phyloP scores from a whole-genome alignment of 2,329 filamentous ascomycete species.

The Pyrenophora seminiperda region DNA sequence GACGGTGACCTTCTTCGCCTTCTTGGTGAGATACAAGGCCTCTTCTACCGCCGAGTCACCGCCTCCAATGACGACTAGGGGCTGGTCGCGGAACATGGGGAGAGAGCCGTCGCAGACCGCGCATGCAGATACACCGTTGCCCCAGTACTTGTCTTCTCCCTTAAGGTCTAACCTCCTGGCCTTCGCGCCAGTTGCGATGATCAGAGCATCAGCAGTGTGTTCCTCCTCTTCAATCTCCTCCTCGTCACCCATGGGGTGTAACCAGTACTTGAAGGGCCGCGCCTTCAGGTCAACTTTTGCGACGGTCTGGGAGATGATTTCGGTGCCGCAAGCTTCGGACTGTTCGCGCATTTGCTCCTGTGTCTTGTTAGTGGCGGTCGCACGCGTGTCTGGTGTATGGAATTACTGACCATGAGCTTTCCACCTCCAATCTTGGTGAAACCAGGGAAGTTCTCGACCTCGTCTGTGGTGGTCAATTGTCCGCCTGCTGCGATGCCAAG shows the following conservation, averaged over 20 bases:
- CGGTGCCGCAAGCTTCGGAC: conserved; percentile 88
- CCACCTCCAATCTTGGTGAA: conserved; percentile 88
- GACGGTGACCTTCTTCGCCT: conserved; percentile 92
- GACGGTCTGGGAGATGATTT: conserved; percentile 92
- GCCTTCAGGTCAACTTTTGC: conserved; percentile 80
- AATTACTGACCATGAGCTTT: conserved; percentile 74
- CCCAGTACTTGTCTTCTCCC: conserved; percentile 96
- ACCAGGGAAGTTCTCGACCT: conserved; percentile 97
- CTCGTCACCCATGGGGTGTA: conserved; percentile 74
- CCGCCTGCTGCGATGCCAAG: conserved; percentile 95
- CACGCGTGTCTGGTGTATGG: background rate
- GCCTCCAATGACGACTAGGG: conserved; percentile 91
- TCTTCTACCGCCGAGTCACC: conserved; percentile 97
- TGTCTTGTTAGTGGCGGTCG: conserved; percentile 16
- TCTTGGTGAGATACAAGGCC: conserved; percentile 96
- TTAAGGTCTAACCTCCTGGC: conserved; percentile 80
- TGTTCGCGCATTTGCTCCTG: conserved; percentile 89
- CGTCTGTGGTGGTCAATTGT: conserved; percentile 96
- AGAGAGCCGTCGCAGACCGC: conserved; percentile 97
- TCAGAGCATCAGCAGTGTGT: conserved; percentile 88
- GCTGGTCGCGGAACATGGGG: conserved; percentile 97
- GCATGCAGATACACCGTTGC: conserved; percentile 93
- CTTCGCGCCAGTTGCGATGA: conserved; percentile 94
- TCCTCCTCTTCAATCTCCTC: conserved; percentile 70
- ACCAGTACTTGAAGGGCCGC: conserved; percentile 88